These are phyloP conservation scores for Thielaviopsis ethacetica DNA, from an alignment of 2,329 filamentous ascomycete genomes.

Conservation along the genomic window DNA sequence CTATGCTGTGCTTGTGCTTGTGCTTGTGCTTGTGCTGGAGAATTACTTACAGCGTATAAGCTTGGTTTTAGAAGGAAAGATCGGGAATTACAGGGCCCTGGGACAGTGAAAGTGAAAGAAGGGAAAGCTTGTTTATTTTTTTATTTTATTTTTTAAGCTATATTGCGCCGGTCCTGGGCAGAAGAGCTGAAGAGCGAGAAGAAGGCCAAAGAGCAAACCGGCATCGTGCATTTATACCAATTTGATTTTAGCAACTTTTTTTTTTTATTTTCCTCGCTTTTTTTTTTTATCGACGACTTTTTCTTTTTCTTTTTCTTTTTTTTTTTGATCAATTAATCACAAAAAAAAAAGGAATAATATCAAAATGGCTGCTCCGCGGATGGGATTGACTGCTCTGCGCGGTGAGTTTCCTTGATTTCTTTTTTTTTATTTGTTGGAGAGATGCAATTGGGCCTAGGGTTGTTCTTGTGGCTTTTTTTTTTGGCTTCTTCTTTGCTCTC, in stretches of 20 bases:
- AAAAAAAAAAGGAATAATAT: neutral
- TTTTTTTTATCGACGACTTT: neutral
- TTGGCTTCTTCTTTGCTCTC: too few species aligned
- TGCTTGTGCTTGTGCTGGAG: too few species aligned
- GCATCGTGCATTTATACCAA: neutral
- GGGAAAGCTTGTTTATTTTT: neutral
- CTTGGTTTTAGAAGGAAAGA: neutral
- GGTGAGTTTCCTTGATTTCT: constrained; percentile 21
- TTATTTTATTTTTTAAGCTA: neutral
- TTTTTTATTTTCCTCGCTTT: neutral
- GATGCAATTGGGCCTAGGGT: neutral
- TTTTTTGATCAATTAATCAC: constrained; percentile 14
- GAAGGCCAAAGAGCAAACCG: too few species aligned
- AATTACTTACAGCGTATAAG: too few species aligned
- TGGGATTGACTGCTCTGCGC: constrained; percentile 41
- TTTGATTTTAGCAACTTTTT: neutral
- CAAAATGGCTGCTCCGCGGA: constrained; percentile 38
- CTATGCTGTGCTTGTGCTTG: too few species aligned
- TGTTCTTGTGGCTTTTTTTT: too few species aligned
- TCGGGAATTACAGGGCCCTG: neutral
- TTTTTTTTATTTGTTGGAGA: neutral
- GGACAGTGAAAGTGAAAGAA: too few species aligned
- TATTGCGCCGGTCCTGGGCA: neutral
- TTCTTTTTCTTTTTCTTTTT: constrained; percentile 1
- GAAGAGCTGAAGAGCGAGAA: too few species aligned